These are phyloP conservation scores for Coprinopsis sp. DNA, from an alignment of 768 basidiomycete species.

Conservation along the genomic window DNA sequence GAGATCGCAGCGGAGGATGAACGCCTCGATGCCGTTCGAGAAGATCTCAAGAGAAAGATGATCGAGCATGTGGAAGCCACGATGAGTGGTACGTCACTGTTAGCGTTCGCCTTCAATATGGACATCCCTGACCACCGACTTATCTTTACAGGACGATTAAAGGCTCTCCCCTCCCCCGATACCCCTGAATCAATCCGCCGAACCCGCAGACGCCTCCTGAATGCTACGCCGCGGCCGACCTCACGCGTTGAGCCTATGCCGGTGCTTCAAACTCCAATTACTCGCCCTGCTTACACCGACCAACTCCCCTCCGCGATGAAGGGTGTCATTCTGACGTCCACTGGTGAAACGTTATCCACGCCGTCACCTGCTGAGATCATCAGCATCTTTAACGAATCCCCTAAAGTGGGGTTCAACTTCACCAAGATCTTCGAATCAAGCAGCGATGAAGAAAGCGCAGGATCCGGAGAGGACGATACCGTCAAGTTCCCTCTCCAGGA, in stretches of 20 bases:
- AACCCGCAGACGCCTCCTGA: too few species aligned
- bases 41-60: constrained; percentile 48
- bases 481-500: too few species aligned
- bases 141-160: too few species aligned
- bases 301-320: constrained; percentile 58
- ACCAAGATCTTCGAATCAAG: too few species aligned
- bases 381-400: constrained; percentile 63
- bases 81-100: constrained; percentile 3
- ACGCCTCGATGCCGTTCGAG: constrained; percentile 40
- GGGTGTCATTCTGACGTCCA: constrained; percentile 74
- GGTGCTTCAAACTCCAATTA: constrained; percentile 51
- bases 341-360: constrained; percentile 70
- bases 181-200: too few species aligned
- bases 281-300: constrained; percentile 31
- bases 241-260: too few species aligned
- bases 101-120: neutral
- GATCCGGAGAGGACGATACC: too few species aligned
- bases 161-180: too few species aligned
- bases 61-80: constrained; percentile 37
- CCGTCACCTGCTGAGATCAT: constrained; percentile 64
- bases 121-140: too few species aligned
- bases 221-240: constrained; percentile 18
- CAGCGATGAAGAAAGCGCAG: too few species aligned
- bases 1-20: constrained; percentile 51
- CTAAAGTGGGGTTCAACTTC: too few species aligned